Base-by-base conservation (phyloP, 371 early-diverging fungal species). In the Coemansia sp. region DNA sequence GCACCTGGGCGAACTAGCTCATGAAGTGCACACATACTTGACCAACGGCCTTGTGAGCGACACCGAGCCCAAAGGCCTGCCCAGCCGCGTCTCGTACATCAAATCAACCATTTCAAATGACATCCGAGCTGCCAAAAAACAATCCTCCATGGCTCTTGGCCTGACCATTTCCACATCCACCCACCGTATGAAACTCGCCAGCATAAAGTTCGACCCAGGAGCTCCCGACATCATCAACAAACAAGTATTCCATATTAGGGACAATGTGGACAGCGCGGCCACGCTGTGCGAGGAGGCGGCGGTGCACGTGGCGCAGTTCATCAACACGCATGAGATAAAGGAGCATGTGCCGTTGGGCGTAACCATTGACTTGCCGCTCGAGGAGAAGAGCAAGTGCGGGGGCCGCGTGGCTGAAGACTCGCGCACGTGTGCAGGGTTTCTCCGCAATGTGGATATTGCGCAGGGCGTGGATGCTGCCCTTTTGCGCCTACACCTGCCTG, bases 321-420 rank as follows among this genome's bases (percentile, higher is more conserved):
- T 94, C 58, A 80, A 82, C 59, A 82, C 89, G 61, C 82, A 87
- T 64, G 73, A 66, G 13, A 64, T 81, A 16, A 61, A 11, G 2
- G 21, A 4, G 26, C 31, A 47, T 45, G 82, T 89, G 42, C 76
- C 84, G 5, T 77, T 92, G n/a, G 98, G 98, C 8, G 95, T 95
- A 71, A 95, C 96, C 0, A 95, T 98, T 73, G 92, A 92, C 5
- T 93, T 93, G 82, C 95, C 98, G 61, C 80, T 53, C 92, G 96
- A 77, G 31, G 85, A 94, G 66, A 85, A 86, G 55, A 84, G 86
- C 68, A 94, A 93, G 64, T 82, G 72, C 18, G 84, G 95, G 16
- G 82, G 91, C 59, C 73, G 82, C 26, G 97, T 97, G 92, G 92
- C 88, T 56, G 94, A 95, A 81, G 94, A 94, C 4, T 92, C 93